Base-by-base conservation (phyloP, 2,329 filamentous ascomycete genomes). In the Coleophoma eucalyptorum region DNA sequence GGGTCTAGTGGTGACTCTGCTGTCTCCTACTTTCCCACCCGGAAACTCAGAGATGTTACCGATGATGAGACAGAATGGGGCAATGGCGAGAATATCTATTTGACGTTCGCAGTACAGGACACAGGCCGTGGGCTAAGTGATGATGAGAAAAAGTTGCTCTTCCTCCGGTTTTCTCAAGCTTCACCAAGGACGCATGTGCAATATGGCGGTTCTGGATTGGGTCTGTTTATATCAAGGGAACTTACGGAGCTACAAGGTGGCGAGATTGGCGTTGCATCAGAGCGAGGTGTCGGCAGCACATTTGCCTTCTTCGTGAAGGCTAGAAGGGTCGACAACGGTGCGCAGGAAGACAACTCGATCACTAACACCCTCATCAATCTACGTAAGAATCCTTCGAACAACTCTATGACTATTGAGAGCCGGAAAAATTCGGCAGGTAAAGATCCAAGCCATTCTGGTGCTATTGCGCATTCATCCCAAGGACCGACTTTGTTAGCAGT, bases 161-260 rank as follows among this genome's bases (percentile, higher is more conserved):
- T 93, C 67, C 81, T 90, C 58, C 80, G 87, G 19, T 94, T 94
- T 65, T 84, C 87, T 7, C 89, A 94, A 68, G 87, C 88, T 1
- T 89, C 84, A n/a, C 86, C 87, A 2, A 81, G 83, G 37, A 92
- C 89, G 0, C 88, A 93, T 59, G 83, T 90, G 20, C 15, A 26
- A 58, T 92, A 93, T 57, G 89, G 89, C 13, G 89, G 89, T 0
- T 89, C 84, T 0, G 89, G 89, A 0, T 75, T 94, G 1, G 89
- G 89, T 0, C 73, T 94, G 0, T 93, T 92, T 67, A 92, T 94
- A 56, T 89, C 85, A 26, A 79, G 88, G 41, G 83, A 89, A 51
- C 75, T 94, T 10, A 89, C 87, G 0, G 89, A 94, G 64, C 72
- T 93, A 8, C 89, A 92, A 65, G 87, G 89, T 20, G 89, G 89